Evolutionary conservation across 768 basidiomycete species (phyloP).

Genomic region (Inosperma sp.): DNA sequence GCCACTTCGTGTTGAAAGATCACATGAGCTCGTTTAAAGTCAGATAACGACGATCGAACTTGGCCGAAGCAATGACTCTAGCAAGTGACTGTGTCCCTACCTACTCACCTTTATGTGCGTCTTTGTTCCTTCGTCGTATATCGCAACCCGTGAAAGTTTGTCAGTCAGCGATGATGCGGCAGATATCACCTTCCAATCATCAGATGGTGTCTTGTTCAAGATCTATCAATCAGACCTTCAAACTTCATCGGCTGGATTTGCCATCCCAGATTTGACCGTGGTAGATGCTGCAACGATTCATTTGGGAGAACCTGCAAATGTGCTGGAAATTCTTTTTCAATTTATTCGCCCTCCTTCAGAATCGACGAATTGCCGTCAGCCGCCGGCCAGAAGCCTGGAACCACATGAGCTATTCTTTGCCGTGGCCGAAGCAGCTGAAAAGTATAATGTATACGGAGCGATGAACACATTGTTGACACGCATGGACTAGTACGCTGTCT

Average conservation of each 20-base stretch:
- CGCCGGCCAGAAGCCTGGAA: background rate
- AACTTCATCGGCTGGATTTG: background rate
- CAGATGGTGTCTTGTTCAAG: conserved; percentile 1
- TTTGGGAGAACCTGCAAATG: conserved; percentile 1
- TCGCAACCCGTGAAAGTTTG: too few species aligned
- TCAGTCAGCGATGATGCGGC: conserved; percentile 5
- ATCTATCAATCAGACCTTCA: background rate
- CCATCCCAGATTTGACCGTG: background rate
- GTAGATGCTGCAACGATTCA: background rate
- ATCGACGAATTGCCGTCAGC: conserved; percentile 1
- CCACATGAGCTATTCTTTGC: conserved; percentile 8
- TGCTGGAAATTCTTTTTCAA: conserved; percentile 12
- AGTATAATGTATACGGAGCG: conserved; percentile 21
- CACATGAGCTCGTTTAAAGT: too few species aligned
- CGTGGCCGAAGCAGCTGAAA: too few species aligned
- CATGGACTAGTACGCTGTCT: conserved; percentile 14
- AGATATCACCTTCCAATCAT: conserved; percentile 2
- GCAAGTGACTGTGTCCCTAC: too few species aligned
- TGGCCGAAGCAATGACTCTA: too few species aligned
- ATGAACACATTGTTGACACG: conserved; percentile 20
- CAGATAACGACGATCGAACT: too few species aligned
- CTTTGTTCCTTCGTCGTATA: too few species aligned
- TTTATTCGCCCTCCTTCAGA: conserved; percentile 6
- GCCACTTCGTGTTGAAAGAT: too few species aligned
- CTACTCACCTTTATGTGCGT: too few species aligned